Conservation (phyloP, 1,284 basidiomycete genomes). For the Microstroma glucosiphilum region DNA sequence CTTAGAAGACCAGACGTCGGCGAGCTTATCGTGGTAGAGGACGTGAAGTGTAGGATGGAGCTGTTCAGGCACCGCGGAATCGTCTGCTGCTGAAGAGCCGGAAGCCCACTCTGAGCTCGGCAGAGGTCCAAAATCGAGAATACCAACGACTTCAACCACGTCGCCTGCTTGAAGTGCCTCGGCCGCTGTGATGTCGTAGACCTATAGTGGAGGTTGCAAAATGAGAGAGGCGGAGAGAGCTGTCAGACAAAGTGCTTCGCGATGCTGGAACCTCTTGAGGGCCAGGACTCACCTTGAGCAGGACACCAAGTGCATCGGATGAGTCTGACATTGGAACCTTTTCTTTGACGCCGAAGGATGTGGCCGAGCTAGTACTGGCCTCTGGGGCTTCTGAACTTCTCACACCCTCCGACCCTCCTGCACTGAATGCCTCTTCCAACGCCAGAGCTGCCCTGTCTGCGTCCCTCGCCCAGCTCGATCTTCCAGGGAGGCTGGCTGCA, state of each 20-base stretch:
- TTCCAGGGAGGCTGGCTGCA: not conserved
- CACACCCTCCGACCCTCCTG: no score
- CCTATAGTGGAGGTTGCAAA: no score
- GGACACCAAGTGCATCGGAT: not conserved
- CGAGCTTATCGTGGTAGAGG: not conserved
- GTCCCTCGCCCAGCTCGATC: not conserved
- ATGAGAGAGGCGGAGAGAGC: no score
- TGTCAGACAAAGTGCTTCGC: no score
- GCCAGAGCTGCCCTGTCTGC: not conserved
- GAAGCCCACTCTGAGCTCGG: not conserved
- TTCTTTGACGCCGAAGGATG: not conserved
- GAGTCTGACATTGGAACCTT: not conserved
- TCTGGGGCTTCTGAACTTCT: no score
- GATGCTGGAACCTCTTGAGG: no score
- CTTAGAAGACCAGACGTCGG: not conserved
- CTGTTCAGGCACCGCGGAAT: not conserved
- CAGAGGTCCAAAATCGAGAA: not conserved
- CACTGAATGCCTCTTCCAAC: no score
- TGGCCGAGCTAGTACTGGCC: not conserved
- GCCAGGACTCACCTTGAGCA: not conserved
- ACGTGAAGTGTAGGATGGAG: not conserved
- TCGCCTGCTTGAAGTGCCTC: slow-evolving; percentile 1
- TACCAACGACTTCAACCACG: not conserved
- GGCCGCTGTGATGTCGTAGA: slow-evolving; percentile 1
- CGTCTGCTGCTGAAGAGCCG: not conserved